Evolutionary conservation across 2,329 filamentous ascomycete species (phyloP), one percentile per base, ranked within the genome.

Genomic region (Penicillium sp.): DNA sequence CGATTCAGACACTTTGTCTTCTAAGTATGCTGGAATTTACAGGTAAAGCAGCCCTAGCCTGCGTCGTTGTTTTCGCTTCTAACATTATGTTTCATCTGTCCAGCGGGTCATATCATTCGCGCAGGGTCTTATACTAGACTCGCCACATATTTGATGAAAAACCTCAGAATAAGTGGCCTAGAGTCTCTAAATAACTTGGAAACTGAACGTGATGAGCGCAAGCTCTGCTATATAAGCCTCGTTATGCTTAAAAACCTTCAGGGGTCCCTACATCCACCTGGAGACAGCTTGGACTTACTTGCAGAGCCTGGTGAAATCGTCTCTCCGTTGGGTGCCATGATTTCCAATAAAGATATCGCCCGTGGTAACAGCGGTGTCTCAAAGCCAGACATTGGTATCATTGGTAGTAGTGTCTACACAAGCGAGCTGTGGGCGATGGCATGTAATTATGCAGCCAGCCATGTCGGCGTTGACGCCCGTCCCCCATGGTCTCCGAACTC

Each of bases 381-480:
- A 8, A 64, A 62, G 12, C 48, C 55, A 9, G 64, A 67, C 19
- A 55, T 66, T 14, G 76, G 75, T 2, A 75, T 81, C 25, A 61
- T 74, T 4, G 69, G 70, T 1, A 78, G 75, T 50, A 71, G 70
- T 0, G 72, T 72, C 63, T 62, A 74, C 49, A 64, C 79, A 5
- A 77, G 73, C 48, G 71, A 78, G 41, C 69, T 76, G 1, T 81
- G 78, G 78, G 72, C 74, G 25, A 73, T 77, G 58, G 76, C 75
- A 1, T 71, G 75, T 16, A 67, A 69, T 19, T 81, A 80, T 61
- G 77, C 77, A 1, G 70, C 75, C 16, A 64, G 69, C 28, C 68
- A 72, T 28, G 73, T 76, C 4, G 71, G 67, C 4, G 65, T 71
- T 2, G 74, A 74, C 43, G 61, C 61, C 14, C 60, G 72, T 12